A percentile compares a stretch with the other conserved stretches of the same genome.
phyloP scores from a whole-genome alignment of 164 flowering plant species.

The Piper betle region DNA sequence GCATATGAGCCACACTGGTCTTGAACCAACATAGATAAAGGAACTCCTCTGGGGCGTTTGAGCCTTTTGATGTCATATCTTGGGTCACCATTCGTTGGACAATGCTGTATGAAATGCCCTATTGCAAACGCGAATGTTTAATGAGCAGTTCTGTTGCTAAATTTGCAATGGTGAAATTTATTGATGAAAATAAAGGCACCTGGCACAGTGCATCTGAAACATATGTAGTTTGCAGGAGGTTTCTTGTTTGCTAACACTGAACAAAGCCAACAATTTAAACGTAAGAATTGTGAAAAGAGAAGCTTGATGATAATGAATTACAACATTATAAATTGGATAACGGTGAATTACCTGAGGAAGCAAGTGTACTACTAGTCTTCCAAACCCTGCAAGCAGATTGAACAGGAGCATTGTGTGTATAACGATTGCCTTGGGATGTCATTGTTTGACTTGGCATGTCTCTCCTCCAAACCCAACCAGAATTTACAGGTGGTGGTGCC shows the following conservation, averaged over 20 bases:
- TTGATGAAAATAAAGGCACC: slow-evolving; percentile 27
- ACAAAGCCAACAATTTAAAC: too few species aligned
- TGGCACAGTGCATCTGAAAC: slow-evolving; percentile 90
- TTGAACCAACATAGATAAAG: slow-evolving; percentile 86
- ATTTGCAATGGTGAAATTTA: background rate
- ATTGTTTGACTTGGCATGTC: too few species aligned
- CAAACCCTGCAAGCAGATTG: too few species aligned
- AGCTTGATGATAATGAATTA: background rate
- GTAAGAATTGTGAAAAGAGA: too few species aligned
- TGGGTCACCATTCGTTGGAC: slow-evolving; percentile 97
- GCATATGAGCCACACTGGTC: slow-evolving; percentile 94
- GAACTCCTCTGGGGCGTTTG: slow-evolving; percentile 91
- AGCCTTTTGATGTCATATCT: slow-evolving; percentile 71
- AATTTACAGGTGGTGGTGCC: too few species aligned
- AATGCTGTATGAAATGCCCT: slow-evolving; percentile 97
- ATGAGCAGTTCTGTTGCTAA: background rate
- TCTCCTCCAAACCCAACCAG: too few species aligned
- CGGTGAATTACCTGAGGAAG: too few species aligned
- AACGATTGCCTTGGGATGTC: too few species aligned
- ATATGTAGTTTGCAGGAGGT: slow-evolving; percentile 84
- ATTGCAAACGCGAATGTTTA: background rate
- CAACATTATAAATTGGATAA: too few species aligned
- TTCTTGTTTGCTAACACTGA: slow-evolving; percentile 60
- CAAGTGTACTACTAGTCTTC: too few species aligned
- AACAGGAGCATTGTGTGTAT: too few species aligned